Evolutionary conservation across 495 filamentous ascomycete genomes (phyloP), one percentile per base, ranked within the genome.

Genomic region (Tuber microsphaerosporum): DNA sequence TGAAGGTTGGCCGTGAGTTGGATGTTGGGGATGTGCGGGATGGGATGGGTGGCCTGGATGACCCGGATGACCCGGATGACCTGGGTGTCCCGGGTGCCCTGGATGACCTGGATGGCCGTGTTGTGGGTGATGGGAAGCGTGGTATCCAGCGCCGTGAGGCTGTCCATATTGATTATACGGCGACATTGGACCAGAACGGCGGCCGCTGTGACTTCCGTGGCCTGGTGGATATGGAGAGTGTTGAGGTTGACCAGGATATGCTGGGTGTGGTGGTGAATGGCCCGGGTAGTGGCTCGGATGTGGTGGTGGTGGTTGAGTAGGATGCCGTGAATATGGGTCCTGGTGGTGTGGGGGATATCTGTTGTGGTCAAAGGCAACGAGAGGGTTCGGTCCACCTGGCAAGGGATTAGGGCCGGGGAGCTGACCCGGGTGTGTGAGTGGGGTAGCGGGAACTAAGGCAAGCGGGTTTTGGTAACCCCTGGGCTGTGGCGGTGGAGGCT

Each of bases 381-480:
- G 74, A 26, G 80, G 79, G 48, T 79, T 82, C 51, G 80, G 71
- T 9, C 76, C 76, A 17, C 73, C 73, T 12, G 73, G 56, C 6
- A 69, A 70, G 12, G 77, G 69, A 45, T 79, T 76, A 61, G 72
- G 71, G 17, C 69, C 77, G 16, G 77, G 77, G 16, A 79, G 70
- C 69, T 76, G 72, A 68, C 75, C 61, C 19, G 77, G 77, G 42
- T 79, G 77, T 71, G 77, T 70, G 7, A 70, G 77, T 5, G 77
- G 77, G 39, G 76, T 75, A 4, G 77, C 73, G 16, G 80, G 80
- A 65, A 82, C 80, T 46, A 82, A 73, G 1, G 80, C 79, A 73
- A 82, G 80, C 9, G 80, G 80, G 44, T 81, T 81, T 56, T 81
- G 79, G 37, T 79, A 79, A 31, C 76, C 70, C 39, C 76, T 65